Percentiles rank a stretch among this genome's conserved stretches.
Evolutionary conservation across 768 basidiomycete genomes (phyloP).

Genomic region (Antrodiella citrinella): DNA sequence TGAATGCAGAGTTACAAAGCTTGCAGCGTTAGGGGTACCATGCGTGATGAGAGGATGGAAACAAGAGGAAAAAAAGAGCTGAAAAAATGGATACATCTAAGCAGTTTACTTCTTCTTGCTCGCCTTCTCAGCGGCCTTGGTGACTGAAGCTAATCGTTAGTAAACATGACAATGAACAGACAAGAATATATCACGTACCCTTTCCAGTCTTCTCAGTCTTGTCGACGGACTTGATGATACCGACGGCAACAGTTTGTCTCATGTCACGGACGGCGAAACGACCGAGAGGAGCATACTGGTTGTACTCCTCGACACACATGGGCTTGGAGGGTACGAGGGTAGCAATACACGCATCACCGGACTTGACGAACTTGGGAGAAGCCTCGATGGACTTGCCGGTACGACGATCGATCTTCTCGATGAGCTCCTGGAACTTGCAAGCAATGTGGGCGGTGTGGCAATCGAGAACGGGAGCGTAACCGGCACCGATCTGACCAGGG

Average conservation of each 20-base stretch:
- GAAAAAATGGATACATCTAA: slow-evolving; percentile 36
- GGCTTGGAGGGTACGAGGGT: slow-evolving; percentile 96
- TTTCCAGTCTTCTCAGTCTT: slow-evolving; percentile 92
- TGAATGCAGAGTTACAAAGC: slow-evolving; percentile 22
- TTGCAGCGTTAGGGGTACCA: slow-evolving; percentile 26
- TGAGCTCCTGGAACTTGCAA: slow-evolving; percentile 97
- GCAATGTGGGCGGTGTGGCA: slow-evolving; percentile 99
- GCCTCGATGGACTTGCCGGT: slow-evolving; percentile 89
- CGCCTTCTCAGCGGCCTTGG: slow-evolving; percentile 95
- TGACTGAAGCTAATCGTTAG: slow-evolving; percentile 40
- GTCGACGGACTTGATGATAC: slow-evolving; percentile 97
- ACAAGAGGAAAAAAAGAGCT: slow-evolving; percentile 34
- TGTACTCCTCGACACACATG: slow-evolving; percentile 91
- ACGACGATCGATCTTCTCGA: slow-evolving; percentile 99
- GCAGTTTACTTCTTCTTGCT: slow-evolving; percentile 86
- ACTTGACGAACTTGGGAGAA: slow-evolving; percentile 96
- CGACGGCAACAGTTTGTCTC: slow-evolving; percentile 98
- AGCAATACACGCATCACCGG: slow-evolving; percentile 98
- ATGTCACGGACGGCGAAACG: slow-evolving; percentile 99
- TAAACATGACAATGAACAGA: not conserved
- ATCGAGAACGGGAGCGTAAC: slow-evolving; percentile 98
- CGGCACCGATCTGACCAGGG: slow-evolving; percentile 99
- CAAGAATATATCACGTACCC: slow-evolving; percentile 36
- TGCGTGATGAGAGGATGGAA: slow-evolving; percentile 36
- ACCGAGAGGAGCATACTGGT: slow-evolving; percentile 98